Base-by-base conservation (phyloP, 768 basidiomycete genomes). In the Lentinula edodes region DNA sequence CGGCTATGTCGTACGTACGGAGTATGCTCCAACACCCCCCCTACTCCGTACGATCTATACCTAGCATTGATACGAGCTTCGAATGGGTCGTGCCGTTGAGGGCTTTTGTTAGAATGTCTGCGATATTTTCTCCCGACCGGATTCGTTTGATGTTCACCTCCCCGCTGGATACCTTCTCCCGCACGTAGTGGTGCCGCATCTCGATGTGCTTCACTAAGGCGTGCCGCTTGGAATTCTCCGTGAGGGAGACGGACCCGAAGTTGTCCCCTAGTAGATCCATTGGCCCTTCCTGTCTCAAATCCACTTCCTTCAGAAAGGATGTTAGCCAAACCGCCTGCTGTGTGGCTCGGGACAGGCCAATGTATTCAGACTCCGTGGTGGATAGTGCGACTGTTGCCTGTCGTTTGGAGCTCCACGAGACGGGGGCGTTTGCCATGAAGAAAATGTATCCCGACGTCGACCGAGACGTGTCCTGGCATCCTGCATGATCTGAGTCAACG, bases 381-480 rank as follows among this genome's bases (percentile, higher is more conserved):
- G 38, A 38, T 1, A 38, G 38, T 1, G 38, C 38, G 1, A 38
- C 38, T 4, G 12, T 12, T 1, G 38, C 6, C 12, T 38, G 38
- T 5, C 12, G 6, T 12, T 38, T 38, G 1, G 38, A 6, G 12
- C 53, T 59, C 79, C 78, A 82, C 28, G 57, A 66, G 10, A 79
- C 68, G 0, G 69, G 56, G 0, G 72, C 74, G 2, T 65, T 66
- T 15, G 69, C 74, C 39, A 77, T 60, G 9, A 56, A 69, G 53
- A 76, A 65, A 1, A 74, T 34, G 62, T 71, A 75, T 1, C 75
- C 78, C 9, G 67, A 68, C 18, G 68, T 74, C 2, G 76, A 78
- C 28, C 65, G 67, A 1, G 71, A 64, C 5, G 68, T 65, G 4
- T 38, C 38, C 1, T 6, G 8, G 4, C 12, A 12, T 7, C 8